phyloP scores from a whole-genome alignment of 1,284 basidiomycete genomes.

The Golubevia pallescens region DNA sequence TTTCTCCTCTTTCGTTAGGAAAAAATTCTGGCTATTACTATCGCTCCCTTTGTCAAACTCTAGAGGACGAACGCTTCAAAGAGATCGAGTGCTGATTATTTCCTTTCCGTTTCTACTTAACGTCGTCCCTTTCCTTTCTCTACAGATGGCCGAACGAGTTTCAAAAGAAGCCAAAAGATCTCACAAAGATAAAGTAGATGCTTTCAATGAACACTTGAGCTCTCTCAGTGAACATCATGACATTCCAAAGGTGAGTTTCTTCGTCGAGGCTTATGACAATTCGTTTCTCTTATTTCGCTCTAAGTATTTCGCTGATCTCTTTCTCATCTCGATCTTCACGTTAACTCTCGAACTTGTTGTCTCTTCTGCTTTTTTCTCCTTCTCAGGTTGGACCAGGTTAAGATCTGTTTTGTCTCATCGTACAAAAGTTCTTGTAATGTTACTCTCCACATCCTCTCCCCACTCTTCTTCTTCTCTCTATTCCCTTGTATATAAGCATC shows the following conservation, averaged over 20 bases:
- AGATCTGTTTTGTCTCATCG: background rate
- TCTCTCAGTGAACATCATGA: constrained; percentile 88
- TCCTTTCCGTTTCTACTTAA: background rate
- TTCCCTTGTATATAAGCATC: too few relatives aligned
- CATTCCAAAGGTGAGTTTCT: constrained; percentile 77
- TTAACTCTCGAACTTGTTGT: constrained; percentile 45
- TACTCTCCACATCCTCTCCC: constrained; percentile 5
- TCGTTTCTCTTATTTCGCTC: background rate
- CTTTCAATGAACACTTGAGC: constrained; percentile 86
- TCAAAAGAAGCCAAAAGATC: constrained; percentile 81
- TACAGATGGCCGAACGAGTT: constrained; percentile 79
- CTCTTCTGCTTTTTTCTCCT: constrained; percentile 3
- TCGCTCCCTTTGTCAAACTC: background rate
- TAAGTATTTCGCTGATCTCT: too few relatives aligned
- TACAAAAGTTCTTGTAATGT: background rate
- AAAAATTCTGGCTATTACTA: background rate
- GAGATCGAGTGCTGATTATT: background rate
- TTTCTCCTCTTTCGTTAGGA: background rate
- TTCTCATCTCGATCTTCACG: too few relatives aligned
- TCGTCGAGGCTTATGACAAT: background rate
- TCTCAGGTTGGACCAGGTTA: background rate
- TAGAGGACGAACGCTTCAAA: background rate
- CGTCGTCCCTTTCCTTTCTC: background rate
- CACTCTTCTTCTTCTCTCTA: constrained; percentile 18
- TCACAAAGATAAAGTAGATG: constrained; percentile 92